Base-by-base conservation (phyloP, 495 filamentous ascomycete species). In the Daldinia decipiens region DNA sequence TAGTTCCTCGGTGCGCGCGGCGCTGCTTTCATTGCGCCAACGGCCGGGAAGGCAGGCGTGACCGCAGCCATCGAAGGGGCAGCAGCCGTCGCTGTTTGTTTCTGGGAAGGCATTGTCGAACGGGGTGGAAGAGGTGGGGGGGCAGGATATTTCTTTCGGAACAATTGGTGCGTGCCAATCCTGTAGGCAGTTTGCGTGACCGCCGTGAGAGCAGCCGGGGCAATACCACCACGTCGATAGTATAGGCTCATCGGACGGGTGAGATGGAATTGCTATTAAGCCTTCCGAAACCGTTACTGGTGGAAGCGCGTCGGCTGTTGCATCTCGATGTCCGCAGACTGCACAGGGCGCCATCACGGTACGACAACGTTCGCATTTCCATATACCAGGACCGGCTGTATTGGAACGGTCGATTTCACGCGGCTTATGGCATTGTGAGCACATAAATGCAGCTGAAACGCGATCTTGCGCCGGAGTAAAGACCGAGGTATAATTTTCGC, bases 191-290 rank as follows among this genome's bases (percentile, higher is more conserved):
- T 84, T 85, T 1, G 86, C 77, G 77, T 94, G 92, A 5, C 91
- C 91, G 51, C 91, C 91, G 68, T 94, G 92, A 19, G 88, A 88
- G 65, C 92, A 94, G 43, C 88, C 86, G 61, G 90, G 87, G 67
- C 92, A 94, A 82, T 87, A 90, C 73, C 84, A 87, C 91, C 90
- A 93, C 9, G 81, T 82, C 2, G 75, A 74, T 5, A 80, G 70
- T 5, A 78, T 77, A 15, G 74, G 70, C 8, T 77, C 73, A 5
- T 74, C 53, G 1, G 58, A 63, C 62, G 43, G 70, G 63, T 5
- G 36, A 24, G 11, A 76, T 62, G 52, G 75, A 51, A 17, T 68
- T 64, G 0, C 72, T 50, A 78, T 82, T 78, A 85, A 76, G 74
- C 79, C 68, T 79, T 74, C 66, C 13, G 62, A 63, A 2, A 74